Conservation (phyloP, 106 monocot species). For the Dendrobium huoshanense region DNA sequence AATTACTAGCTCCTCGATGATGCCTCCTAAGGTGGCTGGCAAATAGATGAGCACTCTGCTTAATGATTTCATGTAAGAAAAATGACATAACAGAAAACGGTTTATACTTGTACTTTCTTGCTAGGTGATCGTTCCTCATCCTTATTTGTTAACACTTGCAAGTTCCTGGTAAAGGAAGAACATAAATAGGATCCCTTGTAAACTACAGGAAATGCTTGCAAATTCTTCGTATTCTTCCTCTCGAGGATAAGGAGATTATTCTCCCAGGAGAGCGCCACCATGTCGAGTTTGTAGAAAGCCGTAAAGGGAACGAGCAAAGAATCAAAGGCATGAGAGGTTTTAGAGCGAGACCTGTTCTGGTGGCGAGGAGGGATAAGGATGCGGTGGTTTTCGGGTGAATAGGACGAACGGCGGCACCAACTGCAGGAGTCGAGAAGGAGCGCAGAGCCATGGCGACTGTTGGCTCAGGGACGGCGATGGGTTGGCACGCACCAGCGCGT, state of each 20-base stretch:
- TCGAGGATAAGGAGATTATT: no score
- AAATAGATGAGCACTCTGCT: no score
- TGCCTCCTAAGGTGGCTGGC: no score
- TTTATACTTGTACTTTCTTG: no score
- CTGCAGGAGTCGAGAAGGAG: neutral
- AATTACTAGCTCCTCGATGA: no score
- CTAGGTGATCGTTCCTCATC: no score
- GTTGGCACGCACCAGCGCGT: neutral
- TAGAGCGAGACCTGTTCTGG: constrained; percentile 1
- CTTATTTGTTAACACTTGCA: neutral
- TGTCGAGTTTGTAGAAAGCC: no score
- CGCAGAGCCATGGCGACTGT: neutral
- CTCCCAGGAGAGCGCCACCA: no score
- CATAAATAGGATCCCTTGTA: neutral
- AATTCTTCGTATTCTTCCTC: no score
- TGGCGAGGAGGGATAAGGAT: neutral
- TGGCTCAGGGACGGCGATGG: neutral
- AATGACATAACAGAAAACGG: no score
- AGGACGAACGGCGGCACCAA: neutral
- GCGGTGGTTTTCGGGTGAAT: neutral
- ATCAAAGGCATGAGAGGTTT: neutral
- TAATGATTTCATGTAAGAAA: no score
- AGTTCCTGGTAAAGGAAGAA: neutral
- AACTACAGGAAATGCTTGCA: neutral
- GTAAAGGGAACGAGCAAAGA: neutral